Evolutionary conservation across 768 basidiomycete genomes (phyloP), one percentile per base, ranked within the genome.

Genomic region (Amanita rubescens): DNA sequence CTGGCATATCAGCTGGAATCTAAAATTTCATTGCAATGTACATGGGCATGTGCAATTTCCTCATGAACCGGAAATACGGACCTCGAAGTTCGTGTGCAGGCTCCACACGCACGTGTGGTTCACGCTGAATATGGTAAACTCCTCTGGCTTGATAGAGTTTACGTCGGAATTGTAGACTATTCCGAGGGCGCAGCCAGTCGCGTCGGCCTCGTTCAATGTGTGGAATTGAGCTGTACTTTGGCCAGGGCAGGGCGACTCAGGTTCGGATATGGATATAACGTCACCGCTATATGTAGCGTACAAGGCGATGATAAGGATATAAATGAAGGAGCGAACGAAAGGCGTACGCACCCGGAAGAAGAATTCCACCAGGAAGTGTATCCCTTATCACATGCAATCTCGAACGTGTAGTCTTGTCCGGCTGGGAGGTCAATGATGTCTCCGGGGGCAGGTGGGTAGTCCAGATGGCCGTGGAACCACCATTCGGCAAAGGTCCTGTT

Each of bases 371-470:
- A 30, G 27, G 5, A 4, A 4, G 27, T 30, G 27, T 30, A 30
- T 30, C 27, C 27, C 27, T 30, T 30, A 30, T 30, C 27, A 41
- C 57, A 38, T 71, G 68, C 64, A 15, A 79, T 58, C 59, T 80
- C 65, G 1, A 63, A 33, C 6, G 67, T 75, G 30, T 60, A 70
- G 5, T 52, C 63, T 27, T 71, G 51, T 32, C 77, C 79, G 0
- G 71, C 78, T 3, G 73, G 73, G 34, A 80, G 71, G 20, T 71
- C 66, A 55, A 76, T 71, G 58, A 75, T 55, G 59, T 75, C 73
- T 1, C 63, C 61, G 0, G 61, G 54, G 57, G 73, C 62, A 1
- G 78, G 78, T 0, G 79, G 78, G 48, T 70, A 58, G 49, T 53
- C 60, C 20, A 76, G 66, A 55, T 75, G 75, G 27, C 59, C 60